phyloP scores from a whole-genome alignment of 305 asterid species.

The Fraxinus dipetala region DNA sequence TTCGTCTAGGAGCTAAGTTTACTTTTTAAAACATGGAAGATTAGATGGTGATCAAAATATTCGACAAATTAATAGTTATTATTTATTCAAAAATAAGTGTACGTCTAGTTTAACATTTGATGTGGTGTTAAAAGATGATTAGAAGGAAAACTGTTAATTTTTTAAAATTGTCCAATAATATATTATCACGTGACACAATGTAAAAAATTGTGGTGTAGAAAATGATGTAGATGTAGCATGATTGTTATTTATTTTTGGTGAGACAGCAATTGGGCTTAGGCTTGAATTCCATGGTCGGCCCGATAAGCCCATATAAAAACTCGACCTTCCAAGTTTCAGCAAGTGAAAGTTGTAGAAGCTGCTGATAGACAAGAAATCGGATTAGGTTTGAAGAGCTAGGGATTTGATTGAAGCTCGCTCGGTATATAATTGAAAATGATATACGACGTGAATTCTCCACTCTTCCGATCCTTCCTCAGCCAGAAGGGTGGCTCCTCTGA shows the following conservation, averaged over 20 bases:
- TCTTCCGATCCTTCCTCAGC: conserved; percentile 97
- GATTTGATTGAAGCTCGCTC: conserved; percentile 27
- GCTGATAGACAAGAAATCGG: not conserved
- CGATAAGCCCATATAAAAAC: not conserved
- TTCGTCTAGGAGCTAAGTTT: not conserved
- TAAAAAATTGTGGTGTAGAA: too few relatives aligned
- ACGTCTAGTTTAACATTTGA: too few relatives aligned
- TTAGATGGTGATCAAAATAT: not conserved
- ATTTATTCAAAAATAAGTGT: too few relatives aligned
- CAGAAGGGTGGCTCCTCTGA: conserved; percentile 87
- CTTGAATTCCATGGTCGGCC: not conserved
- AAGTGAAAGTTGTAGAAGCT: not conserved
- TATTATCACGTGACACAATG: too few relatives aligned
- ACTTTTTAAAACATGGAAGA: too few relatives aligned
- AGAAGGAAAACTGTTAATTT: too few relatives aligned
- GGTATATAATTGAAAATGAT: conserved; percentile 48
- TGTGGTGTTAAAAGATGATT: too few relatives aligned
- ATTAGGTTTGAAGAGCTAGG: conserved; percentile 18
- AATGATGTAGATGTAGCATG: too few relatives aligned
- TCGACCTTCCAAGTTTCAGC: not conserved
- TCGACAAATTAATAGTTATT: not conserved
- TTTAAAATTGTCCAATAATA: too few relatives aligned
- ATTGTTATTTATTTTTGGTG: too few relatives aligned
- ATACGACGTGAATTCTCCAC: conserved; percentile 96
- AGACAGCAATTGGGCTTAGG: not conserved